Base-by-base conservation (phyloP, 2,329 filamentous ascomycete genomes). In the Monosporascus sp. region DNA sequence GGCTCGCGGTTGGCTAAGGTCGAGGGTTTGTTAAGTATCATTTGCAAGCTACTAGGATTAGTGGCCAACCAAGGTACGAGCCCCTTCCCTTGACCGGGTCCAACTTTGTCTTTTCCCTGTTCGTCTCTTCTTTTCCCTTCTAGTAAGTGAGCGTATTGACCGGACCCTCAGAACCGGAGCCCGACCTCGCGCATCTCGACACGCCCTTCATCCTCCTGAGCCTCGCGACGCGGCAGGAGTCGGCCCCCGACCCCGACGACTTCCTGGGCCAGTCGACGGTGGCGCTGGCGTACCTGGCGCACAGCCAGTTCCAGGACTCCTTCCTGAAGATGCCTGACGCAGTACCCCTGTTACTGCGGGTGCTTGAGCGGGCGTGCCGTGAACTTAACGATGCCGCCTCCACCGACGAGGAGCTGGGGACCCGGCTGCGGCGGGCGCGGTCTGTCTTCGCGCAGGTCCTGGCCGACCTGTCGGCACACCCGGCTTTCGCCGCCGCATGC, bases 11-110 rank as follows among this genome's bases (percentile, higher is more conserved):
- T 79, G 20, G 64, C 67, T 18, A 63, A 74, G 26, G 74, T 70
- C 49, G 67, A 69, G 44, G 65, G 72, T 3, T 73, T 79, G 31
- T 65, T 85, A 35, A 72, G 71, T 44, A 76, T 84, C 56, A 74
- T 81, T 52, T 81, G 78, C 72, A 84, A 80, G 64, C 74, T 84
- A 20, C 67, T 86, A 3, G 74, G 74, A 20, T 70, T 86, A 17
- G 71, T 86, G 5, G 71, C 77, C 18, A 69, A 68, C 1, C 80
- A 84, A 63, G 70, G 78, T 78, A 66, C 45, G 66, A 51, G 28
- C 20, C 6, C 18, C 22, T 15, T n/a, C 9, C n/a, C 2, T 15
- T 3, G 2, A 40, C 44, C 22, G 22, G 5, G 6, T 14, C 37
- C 35, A n/a, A 14, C 37, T 31, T 22, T 46, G 31, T 46, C 22